These are phyloP conservation scores for Barnettozyma hawaiiensis DNA, from an alignment of 1,139 yeast species.

Conservation along the genomic window DNA sequence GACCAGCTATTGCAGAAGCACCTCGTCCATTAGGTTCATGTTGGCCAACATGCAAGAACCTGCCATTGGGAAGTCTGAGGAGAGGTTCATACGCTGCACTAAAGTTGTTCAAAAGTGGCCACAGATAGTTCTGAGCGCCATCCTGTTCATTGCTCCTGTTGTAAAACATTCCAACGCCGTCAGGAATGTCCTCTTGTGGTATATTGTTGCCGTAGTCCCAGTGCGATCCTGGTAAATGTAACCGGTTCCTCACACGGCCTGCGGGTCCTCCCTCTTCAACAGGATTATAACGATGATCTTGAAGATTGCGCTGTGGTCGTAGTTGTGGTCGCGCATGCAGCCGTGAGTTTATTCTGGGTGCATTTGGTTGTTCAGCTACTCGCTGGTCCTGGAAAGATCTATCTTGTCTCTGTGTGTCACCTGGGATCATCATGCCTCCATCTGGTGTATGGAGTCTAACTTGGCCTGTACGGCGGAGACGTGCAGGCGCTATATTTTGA, in stretches of 20 bases:
- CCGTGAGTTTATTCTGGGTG: neutral
- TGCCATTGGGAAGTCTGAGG: neutral
- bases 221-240: neutral
- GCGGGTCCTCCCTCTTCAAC: neutral
- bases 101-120: neutral
- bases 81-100: neutral
- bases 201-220: slow-evolving; percentile 14
- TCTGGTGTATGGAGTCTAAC: slow-evolving; percentile 10
- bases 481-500: neutral
- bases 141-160: neutral
- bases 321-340: neutral
- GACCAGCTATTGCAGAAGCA: neutral
- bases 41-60: neutral
- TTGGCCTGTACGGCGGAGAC: neutral
- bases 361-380: neutral
- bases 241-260: neutral
- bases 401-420: neutral
- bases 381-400: slow-evolving; percentile 10
- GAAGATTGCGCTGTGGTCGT: neutral
- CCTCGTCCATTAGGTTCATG: neutral
- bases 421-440: slow-evolving; percentile 6
- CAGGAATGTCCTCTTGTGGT: slow-evolving; percentile 16
- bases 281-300: neutral
- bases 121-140: neutral
- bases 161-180: slow-evolving; percentile 5